Evolutionary conservation across 2,329 filamentous ascomycete species (phyloP).

Genomic region (Coniochaeta sp.): DNA sequence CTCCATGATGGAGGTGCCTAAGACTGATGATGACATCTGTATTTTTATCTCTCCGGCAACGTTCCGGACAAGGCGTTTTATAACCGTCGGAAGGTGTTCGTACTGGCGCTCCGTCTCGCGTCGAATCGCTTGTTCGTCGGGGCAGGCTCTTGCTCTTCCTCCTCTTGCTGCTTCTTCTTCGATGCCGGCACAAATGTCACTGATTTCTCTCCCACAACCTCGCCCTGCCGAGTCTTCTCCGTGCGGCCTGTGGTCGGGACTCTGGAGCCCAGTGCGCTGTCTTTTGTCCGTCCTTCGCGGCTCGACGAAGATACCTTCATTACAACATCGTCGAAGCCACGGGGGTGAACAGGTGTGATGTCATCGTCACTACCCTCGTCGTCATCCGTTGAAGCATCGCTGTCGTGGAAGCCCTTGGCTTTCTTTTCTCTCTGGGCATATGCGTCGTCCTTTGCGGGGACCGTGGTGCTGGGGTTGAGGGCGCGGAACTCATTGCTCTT

Average conservation of each 20-base stretch:
- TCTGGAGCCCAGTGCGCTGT: slow-evolving; percentile 51
- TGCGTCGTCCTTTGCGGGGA: slow-evolving; percentile 11
- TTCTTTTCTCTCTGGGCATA: slow-evolving; percentile 4
- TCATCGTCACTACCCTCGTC: slow-evolving; percentile 28
- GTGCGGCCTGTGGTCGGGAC: slow-evolving; percentile 41
- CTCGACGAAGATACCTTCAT: slow-evolving; percentile 66
- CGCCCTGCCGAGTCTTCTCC: slow-evolving; percentile 35
- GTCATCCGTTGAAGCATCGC: slow-evolving; percentile 1
- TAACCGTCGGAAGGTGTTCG: slow-evolving; percentile 66
- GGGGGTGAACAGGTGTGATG: slow-evolving; percentile 19
- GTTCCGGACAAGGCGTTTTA: slow-evolving; percentile 25
- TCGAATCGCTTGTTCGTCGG: slow-evolving; percentile 28
- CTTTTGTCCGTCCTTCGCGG: slow-evolving; percentile 46
- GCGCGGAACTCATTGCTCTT: slow-evolving; percentile 77
- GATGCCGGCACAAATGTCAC: slow-evolving; percentile 66
- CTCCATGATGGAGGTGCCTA: neutral
- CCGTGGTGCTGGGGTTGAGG: slow-evolving; percentile 78
- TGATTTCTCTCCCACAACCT: slow-evolving; percentile 56
- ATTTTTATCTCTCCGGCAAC: slow-evolving; percentile 11
- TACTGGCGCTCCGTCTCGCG: slow-evolving; percentile 63
- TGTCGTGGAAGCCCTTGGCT: slow-evolving; percentile 2
- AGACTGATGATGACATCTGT: slow-evolving; percentile 8
- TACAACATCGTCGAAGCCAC: slow-evolving; percentile 29
- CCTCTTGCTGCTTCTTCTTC: slow-evolving; percentile 40
- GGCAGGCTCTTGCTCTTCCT: slow-evolving; percentile 24